Evolutionary conservation across 2,329 filamentous ascomycete genomes (phyloP), one percentile per base, ranked within the genome.

Genomic region (Grosmannia serpens): DNA sequence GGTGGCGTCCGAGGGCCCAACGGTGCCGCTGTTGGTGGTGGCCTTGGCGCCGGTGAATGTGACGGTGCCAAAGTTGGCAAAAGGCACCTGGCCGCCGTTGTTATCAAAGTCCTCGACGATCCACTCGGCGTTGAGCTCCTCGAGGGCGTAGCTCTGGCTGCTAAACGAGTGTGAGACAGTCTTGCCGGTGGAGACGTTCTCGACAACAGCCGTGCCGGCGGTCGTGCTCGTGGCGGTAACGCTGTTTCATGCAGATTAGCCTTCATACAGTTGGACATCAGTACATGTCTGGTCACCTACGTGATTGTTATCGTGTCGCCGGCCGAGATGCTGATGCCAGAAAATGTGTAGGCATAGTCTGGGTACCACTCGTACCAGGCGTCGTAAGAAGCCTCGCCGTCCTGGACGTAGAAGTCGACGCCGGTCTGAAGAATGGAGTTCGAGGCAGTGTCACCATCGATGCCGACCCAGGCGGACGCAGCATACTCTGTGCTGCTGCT

Each of bases 121-220:
- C 67, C 67, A 68, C 54, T 67, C 66, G 46, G 64, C 64, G 54
- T 67, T 66, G 52, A 55, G 22, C 29, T 65, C 64, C 46, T 65
- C 65, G 26, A 68, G 64, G 27, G 24, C 9, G 27, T 33, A 24
- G 33, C 15, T 27, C 49, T 60, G 20, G 61, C 55, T 29, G 17
- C 22, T 26, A 65, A 80, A 79, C 4, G 70, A 73, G 69, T 84
- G 76, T 24, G 73, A 75, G 29, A 78, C 79, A 6, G 66, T 74
- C 64, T 76, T 66, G 29, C 79, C 79, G 6, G 73, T 81, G 11
- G 53, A 52, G 8, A 55, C 31, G 50, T 62, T 62, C 27, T 62
- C 58, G n/a, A 68, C 53, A 17, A 60, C 38, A 11, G 67, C 57
- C 17, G 58, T 60, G 50, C 55, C 67, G 13, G 51, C 53, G 3